Conservation (phyloP, 352 stramenopile genomes). For the Pythium phragmiticola region DNA sequence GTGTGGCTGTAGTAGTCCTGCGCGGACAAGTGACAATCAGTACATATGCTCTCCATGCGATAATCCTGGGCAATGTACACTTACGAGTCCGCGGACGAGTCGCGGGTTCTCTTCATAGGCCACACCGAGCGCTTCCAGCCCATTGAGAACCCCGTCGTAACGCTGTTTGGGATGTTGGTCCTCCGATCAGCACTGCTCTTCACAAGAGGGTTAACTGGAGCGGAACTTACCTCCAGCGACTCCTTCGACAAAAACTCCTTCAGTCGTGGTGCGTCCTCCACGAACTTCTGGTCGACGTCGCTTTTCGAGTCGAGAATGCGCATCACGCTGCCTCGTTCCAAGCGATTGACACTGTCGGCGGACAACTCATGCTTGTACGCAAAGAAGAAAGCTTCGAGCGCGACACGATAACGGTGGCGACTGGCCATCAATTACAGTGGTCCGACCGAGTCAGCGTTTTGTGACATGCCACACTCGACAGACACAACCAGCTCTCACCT, state of each 20-base stretch:
- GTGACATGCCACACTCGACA: not conserved
- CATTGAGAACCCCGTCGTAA: slow-evolving; percentile 61
- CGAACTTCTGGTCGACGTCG: slow-evolving; percentile 60
- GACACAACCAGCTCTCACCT: slow-evolving; percentile 37
- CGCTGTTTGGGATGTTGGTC: slow-evolving; percentile 35
- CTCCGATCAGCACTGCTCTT: not conserved
- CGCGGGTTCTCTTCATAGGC: slow-evolving; percentile 56
- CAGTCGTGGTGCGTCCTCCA: slow-evolving; percentile 64
- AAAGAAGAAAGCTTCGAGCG: slow-evolving; percentile 63
- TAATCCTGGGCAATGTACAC: not conserved
- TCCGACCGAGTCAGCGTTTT: not conserved
- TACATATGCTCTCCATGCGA: not conserved
- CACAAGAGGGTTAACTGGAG: not conserved
- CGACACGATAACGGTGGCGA: slow-evolving; percentile 61
- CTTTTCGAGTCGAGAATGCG: slow-evolving; percentile 88
- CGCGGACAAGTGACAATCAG: not conserved
- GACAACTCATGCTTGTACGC: slow-evolving; percentile 67
- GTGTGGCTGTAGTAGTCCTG: slow-evolving; percentile 91
- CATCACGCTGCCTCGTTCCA: slow-evolving; percentile 81
- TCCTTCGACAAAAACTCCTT: slow-evolving; percentile 64
- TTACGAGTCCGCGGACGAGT: slow-evolving; percentile 82
- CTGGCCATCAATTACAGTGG: slow-evolving; percentile 26
- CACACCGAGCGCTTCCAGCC: slow-evolving; percentile 63
- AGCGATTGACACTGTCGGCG: slow-evolving; percentile 64
- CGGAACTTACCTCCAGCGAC: slow-evolving; percentile 35